These are phyloP conservation scores for Leccinum longicurvipes DNA, from an alignment of 768 basidiomycete genomes.

Conservation along the genomic window DNA sequence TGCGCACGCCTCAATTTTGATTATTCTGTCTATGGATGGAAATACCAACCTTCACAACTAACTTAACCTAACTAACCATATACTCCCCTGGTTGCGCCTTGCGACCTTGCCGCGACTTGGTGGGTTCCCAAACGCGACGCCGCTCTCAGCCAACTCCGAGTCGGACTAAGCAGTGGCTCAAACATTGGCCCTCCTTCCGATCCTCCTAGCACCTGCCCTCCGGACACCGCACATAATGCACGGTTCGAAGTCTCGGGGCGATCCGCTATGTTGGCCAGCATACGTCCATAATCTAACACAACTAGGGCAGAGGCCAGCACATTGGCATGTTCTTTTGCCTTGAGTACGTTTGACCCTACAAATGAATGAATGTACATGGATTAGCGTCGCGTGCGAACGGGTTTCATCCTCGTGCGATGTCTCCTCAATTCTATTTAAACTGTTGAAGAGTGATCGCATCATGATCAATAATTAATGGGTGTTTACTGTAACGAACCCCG, in stretches of 20 bases:
- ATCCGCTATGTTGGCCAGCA: neutral
- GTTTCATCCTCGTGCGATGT: neutral
- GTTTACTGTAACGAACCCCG: too few species aligned
- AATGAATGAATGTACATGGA: neutral
- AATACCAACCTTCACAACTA: too few species aligned
- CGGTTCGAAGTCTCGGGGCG: too few species aligned
- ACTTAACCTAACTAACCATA: too few species aligned
- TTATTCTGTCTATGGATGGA: too few species aligned
- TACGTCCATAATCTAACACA: neutral
- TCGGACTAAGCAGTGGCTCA: neutral
- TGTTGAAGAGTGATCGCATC: neutral
- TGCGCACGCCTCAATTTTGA: too few species aligned
- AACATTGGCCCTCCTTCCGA: neutral
- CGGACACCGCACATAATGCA: neutral
- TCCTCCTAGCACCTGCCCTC: neutral
- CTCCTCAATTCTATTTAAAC: neutral
- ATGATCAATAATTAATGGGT: too few species aligned
- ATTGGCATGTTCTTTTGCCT: neutral
- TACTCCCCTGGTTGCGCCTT: neutral
- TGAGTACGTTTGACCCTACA: neutral
- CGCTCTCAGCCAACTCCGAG: neutral
- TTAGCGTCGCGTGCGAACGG: neutral
- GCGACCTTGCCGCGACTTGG: neutral
- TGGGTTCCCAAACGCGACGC: neutral
- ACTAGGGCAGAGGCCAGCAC: neutral